Percentiles rank a stretch among this genome's conserved stretches.
Evolutionary conservation across 2,329 filamentous ascomycete genomes (phyloP).

Genomic region (Paradendryphiella salina): DNA sequence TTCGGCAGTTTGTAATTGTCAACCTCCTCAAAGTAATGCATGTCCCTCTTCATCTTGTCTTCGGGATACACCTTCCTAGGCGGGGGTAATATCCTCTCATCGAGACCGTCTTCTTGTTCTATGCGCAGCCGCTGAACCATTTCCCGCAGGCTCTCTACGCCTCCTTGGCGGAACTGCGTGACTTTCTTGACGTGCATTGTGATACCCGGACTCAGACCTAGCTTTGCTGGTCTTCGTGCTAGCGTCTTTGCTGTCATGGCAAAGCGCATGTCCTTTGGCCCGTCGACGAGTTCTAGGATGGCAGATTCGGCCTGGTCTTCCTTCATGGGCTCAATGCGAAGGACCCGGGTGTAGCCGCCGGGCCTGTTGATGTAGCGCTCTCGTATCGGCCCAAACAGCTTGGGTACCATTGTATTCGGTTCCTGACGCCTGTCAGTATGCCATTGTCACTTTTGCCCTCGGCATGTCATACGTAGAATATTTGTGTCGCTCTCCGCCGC

Average conservation of each 20-base stretch:
- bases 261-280: conserved; percentile 90
- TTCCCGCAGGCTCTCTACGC: conserved; percentile 67
- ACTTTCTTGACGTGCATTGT: conserved; percentile 80
- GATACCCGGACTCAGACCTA: conserved; percentile 70
- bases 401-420: conserved; percentile 72
- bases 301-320: conserved; percentile 86
- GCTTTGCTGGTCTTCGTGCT: conserved; percentile 61
- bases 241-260: conserved; percentile 88
- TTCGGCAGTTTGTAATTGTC: conserved; percentile 32
- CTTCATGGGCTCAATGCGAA: conserved; percentile 87
- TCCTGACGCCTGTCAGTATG: conserved; percentile 54
- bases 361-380: conserved; percentile 76
- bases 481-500: conserved; percentile 71
- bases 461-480: conserved; percentile 74
- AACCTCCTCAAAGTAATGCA: conserved; percentile 36
- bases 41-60: conserved; percentile 28
- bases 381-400: conserved; percentile 82
- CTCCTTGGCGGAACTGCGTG: conserved; percentile 70
- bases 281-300: conserved; percentile 93
- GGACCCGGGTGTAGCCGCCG: conserved; percentile 92
- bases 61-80: conserved; percentile 42
- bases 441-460: conserved; percentile 7
- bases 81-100: conserved; percentile 32
- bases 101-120: conserved; percentile 28
- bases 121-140: conserved; percentile 53